Conservation (phyloP, 805 yeast species). For the Zygotorulaspora florentina region DNA sequence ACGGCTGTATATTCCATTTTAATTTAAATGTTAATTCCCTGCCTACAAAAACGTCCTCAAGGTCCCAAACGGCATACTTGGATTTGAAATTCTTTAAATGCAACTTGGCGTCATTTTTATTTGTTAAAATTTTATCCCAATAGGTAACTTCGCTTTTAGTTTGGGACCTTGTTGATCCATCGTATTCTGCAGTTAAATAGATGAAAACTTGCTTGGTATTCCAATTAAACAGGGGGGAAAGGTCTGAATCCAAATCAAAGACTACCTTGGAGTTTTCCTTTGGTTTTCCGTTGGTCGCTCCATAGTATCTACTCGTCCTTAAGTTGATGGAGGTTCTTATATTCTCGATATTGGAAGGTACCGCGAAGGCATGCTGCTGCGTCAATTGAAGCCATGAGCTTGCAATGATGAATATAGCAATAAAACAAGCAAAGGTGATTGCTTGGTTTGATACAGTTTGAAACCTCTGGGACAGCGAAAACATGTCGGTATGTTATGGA, state of each 20-base stretch:
- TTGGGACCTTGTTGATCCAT: constrained; percentile 38
- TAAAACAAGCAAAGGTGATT: constrained; percentile 46
- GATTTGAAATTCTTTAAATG: constrained; percentile 50
- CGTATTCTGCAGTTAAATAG: constrained; percentile 83
- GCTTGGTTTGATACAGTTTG: constrained; percentile 54
- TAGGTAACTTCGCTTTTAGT: constrained; percentile 67
- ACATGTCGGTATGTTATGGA: constrained; percentile 31
- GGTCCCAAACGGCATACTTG: constrained; percentile 87
- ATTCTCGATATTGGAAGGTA: constrained; percentile 38
- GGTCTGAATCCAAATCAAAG: constrained; percentile 73
- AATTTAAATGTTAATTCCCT: constrained; percentile 65
- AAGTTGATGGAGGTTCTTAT: constrained; percentile 40
- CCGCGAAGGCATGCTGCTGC: constrained; percentile 41
- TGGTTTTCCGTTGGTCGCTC: constrained; percentile 59
- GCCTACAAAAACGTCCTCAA: constrained; percentile 51
- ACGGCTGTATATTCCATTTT: constrained; percentile 92
- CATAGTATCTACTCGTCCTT: constrained; percentile 59
- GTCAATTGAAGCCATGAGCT: constrained; percentile 49
- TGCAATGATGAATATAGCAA: constrained; percentile 45
- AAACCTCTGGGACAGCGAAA: constrained; percentile 40
- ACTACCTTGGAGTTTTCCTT: constrained; percentile 70
- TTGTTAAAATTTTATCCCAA: constrained; percentile 82
- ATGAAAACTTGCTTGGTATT: constrained; percentile 95
- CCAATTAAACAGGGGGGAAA: constrained; percentile 85
- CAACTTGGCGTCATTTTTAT: constrained; percentile 55